These are phyloP conservation scores for Alternaria sp. DNA, from an alignment of 2,329 filamentous ascomycete species.

Conservation along the genomic window DNA sequence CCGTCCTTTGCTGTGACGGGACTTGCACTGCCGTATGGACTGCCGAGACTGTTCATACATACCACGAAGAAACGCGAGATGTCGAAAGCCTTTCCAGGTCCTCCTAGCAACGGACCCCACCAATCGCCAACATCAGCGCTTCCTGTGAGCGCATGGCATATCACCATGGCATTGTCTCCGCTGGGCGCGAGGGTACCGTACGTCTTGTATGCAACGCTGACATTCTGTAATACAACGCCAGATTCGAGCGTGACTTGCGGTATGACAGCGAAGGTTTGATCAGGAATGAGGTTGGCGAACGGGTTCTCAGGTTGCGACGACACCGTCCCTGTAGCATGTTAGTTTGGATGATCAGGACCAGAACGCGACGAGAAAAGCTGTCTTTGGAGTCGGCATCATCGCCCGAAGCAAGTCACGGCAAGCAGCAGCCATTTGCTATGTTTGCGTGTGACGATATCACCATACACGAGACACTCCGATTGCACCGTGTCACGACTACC, in stretches of 20 bases:
- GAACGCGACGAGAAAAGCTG: not conserved
- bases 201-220: conserved; percentile 71
- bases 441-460: not conserved
- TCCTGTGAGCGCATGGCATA: conserved; percentile 85
- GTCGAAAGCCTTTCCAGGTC: conserved; percentile 81
- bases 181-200: conserved; percentile 66
- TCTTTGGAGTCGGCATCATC: not conserved
- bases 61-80: conserved; percentile 84
- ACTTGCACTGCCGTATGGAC: conserved; percentile 87
- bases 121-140: conserved; percentile 86
- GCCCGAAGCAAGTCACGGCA: not conserved
- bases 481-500: not conserved
- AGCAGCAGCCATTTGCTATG: not conserved
- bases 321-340: conserved; percentile 44
- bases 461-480: not conserved
- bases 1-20: conserved; percentile 90
- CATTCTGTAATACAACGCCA: conserved; percentile 82
- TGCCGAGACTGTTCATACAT: conserved; percentile 86
- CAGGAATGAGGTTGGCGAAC: conserved; percentile 83
- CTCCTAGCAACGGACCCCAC: conserved; percentile 86
- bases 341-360: conserved; percentile 20
- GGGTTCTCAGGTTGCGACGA: conserved; percentile 85
- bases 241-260: conserved; percentile 94
- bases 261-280: conserved; percentile 86
- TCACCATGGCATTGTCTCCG: conserved; percentile 70